Base-by-base conservation (phyloP, 768 basidiomycete genomes). In the Termitomyces sp. region DNA sequence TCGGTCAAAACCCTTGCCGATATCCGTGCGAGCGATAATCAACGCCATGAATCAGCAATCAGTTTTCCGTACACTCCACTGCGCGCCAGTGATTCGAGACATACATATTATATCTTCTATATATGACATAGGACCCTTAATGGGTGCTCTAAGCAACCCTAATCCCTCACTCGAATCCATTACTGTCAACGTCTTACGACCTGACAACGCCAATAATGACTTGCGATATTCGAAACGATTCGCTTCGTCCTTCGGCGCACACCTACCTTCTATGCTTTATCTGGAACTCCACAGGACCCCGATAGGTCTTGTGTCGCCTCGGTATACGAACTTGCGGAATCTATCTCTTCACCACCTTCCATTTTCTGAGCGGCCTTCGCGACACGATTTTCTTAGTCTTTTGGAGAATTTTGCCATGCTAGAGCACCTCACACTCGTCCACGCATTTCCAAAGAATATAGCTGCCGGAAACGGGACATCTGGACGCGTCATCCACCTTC, bases 281-380 rank as follows among this genome's bases (percentile, higher is more conserved):
- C 59, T 75, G 54, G 74, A 77, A 57, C 59, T 77, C 20, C 71
- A 66, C 36, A 64, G 70, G 36, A 62, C 70, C 7, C 76, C 76
- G 14, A 69, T 77, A 30, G 70, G 72, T 57, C 69, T 77, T 33
- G 59, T 76, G 8, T 73, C 72, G 7, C 59, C 68, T 33, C 71
- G 74, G 22, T 77, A 68, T 60, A 72, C 65, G 9, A 68, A 66
- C n/a, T 61, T 77, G 32, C 72, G 68, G 20, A 64, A 70, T 47
- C 59, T 77, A 18, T 72, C 71, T 49, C 68, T 77, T 58, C 65
- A 73, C 58, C 62, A 75, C 60, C 64, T 75, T 50, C 75, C 74
- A 2, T 62, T 66, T 32, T 71, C 69, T 18, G 73, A 76, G 67
- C 71, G 71, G 54, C 74, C 70, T 14, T 68, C 69, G 2, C 65